Conservation (phyloP, 129 eudicot species). For the Helianthus tuberosus region DNA sequence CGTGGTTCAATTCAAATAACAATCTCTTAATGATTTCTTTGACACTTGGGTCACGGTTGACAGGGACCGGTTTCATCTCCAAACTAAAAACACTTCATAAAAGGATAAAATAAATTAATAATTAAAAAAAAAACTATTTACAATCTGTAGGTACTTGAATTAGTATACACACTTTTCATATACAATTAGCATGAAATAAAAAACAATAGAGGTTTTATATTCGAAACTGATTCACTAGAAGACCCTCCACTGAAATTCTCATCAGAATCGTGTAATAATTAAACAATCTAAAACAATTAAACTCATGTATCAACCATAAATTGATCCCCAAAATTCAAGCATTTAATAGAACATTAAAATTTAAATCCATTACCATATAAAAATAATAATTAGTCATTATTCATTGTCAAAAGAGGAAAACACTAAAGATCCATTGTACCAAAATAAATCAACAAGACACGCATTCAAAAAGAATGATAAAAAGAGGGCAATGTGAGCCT, state of each 20-base stretch:
- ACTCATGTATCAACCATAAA: conserved; percentile 3
- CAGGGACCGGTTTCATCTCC: conserved; percentile 8
- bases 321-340: background rate
- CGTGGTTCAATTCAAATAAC: background rate
- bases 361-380: conserved; percentile 5
- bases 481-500: background rate
- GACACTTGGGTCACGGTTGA: background rate
- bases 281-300: background rate
- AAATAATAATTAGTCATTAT: background rate
- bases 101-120: too few species aligned
- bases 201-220: background rate
- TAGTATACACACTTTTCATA: conserved; percentile 10
- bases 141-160: conserved; percentile 4
- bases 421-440: conserved; percentile 6
- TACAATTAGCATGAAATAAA: conserved; percentile 6
- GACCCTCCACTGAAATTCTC: conserved; percentile 8
- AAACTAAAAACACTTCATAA: conserved; percentile 3
- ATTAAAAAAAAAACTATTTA: conserved; percentile 4
- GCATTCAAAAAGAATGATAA: background rate
- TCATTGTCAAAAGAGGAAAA: conserved; percentile 13
- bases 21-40: background rate
- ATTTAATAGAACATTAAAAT: conserved; percentile 3
- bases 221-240: background rate
- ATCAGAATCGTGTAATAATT: conserved; percentile 2
- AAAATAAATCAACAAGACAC: conserved; percentile 11